Base-by-base conservation (phyloP, 2,329 filamentous ascomycete species). In the Pseudocercospora pini-densiflorae region DNA sequence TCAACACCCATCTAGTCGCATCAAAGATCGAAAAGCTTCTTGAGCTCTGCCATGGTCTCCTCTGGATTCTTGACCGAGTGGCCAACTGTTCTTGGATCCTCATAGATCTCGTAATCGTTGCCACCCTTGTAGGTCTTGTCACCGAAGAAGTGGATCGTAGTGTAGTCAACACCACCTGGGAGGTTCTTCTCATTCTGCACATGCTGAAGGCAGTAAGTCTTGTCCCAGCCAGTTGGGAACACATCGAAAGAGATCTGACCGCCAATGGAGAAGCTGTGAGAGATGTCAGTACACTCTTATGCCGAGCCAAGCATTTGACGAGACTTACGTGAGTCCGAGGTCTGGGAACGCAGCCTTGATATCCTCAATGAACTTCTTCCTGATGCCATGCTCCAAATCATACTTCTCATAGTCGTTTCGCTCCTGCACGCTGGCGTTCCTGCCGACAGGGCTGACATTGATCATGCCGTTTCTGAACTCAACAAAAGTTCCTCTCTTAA, bases 181-280 rank as follows among this genome's bases (percentile, higher is more conserved):
- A 79, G 71, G 19, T 81, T 78, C 75, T 90, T 89, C 80, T 97
- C 94, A 70, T 86, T 86, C 82, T 95, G 92, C 68, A 98, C 84
- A 81, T 97, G 94, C 74, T 88, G 85, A 72, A 98, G 85, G 83
- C 94, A 97, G 86, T 97, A 99, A 9, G 92, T 97, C 89, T 98
- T 99, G 84, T 99, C 95, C 95, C 95, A 99, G 77, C 95, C 95
- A 2, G 85, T 88, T 70, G 95, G 95, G 87, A 99, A 99, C 75
- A 98, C 92, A 78, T 99, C 95, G 80, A 99, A 99, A 67, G 94
- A 97, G 81, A 99, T 97, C 79, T 97, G 93, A 61, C 95, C 95
- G 74, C 95, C 95, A 75, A 99, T 97, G 70, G 93, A 94, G 85
- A 91, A 97, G 49, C 92, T 94, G 68, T 10, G 47, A 58, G 27